Evolutionary conservation across 75 land plant species (phyloP), one percentile per base, ranked within the genome.

Genomic region (Larix kaempferi): DNA sequence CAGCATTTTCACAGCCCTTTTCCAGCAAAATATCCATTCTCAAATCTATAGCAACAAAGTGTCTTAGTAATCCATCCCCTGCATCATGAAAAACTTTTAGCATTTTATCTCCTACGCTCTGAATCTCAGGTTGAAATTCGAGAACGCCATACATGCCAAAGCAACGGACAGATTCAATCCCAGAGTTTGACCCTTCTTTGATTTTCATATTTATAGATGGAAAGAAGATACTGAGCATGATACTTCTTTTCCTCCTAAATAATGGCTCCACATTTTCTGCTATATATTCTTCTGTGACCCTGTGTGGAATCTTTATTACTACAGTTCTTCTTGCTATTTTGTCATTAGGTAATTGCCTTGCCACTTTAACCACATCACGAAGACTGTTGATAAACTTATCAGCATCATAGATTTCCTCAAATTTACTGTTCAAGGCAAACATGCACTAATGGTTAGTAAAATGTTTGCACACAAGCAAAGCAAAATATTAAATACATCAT

Each of bases 351-450:
- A 78, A 74, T 5, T 86, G 74, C 63, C 80, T 83, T 61, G 58
- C 82, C 15, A 92, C 82, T 72, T 78, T 86, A 67, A 94, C 89
- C 11, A 94, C 89, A 16, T 87, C 94, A 66, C 87, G 84, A 23
- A 94, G 80, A 77, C 85, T 88, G 65, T 57, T 35, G 1, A 92
- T 62, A 63, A 94, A 94, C 80, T 94, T 92, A 69, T 87, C 89
- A 67, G 77, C 82, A 80, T 94, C 90, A 84, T 94, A 94, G 11
- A 94, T 82, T 74, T 94, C 92, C 55, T 82, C 87, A 78, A 94
- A 94, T 49, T 81, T 88, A 84, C 97, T 94, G 94, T 56, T 69
- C 44, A 33, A 44, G 25, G 57, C 26, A 35, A 78, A 5, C 35
- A 23, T 21, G 73, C 56, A 78, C 17, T 35, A 55, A 41, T 22